Conservation (phyloP, 768 basidiomycete species). For the Rhodotorula sphaerocarpa region DNA sequence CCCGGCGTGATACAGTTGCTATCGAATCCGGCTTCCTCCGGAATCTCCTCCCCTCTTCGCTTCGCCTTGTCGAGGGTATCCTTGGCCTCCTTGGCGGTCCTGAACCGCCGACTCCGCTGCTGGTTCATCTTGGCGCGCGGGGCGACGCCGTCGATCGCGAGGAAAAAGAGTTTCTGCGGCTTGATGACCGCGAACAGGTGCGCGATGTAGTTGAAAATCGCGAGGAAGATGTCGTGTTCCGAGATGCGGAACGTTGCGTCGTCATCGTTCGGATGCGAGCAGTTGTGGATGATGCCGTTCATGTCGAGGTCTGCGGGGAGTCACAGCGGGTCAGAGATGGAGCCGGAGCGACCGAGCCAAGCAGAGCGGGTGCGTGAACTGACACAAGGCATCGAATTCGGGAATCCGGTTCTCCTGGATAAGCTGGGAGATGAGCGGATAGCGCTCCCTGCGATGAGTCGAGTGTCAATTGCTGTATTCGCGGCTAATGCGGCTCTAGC, state of each 20-base stretch:
- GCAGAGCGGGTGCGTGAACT: constrained; percentile 3
- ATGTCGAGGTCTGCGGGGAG: constrained; percentile 79
- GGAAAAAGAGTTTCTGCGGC: constrained; percentile 94
- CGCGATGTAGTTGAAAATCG: constrained; percentile 94
- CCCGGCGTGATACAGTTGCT: constrained; percentile 98
- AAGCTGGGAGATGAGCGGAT: constrained; percentile 93
- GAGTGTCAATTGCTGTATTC: background rate
- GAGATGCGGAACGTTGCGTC: constrained; percentile 91
- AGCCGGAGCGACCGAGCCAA: background rate
- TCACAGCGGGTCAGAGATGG: background rate
- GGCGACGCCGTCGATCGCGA: constrained; percentile 97
- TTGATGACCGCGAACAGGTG: constrained; percentile 94
- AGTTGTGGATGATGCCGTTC: constrained; percentile 59
- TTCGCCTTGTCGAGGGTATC: constrained; percentile 80
- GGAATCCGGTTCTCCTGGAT: constrained; percentile 98
- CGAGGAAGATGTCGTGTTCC: constrained; percentile 94
- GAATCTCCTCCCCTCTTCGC: constrained; percentile 79
- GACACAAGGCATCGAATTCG: constrained; percentile 67
- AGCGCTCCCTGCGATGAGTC: constrained; percentile 63
- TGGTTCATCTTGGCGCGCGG: constrained; percentile 99
- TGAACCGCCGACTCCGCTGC: constrained; percentile 83
- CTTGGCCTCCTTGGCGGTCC: constrained; percentile 84
- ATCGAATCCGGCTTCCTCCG: constrained; percentile 83
- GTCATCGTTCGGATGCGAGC: constrained; percentile 94
- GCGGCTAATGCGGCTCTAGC: background rate